Percentiles rank a stretch among this genome's conserved stretches.
These are phyloP conservation scores for Clarireedia monteithiana DNA, from an alignment of 2,329 filamentous ascomycete genomes.

Conservation along the genomic window DNA sequence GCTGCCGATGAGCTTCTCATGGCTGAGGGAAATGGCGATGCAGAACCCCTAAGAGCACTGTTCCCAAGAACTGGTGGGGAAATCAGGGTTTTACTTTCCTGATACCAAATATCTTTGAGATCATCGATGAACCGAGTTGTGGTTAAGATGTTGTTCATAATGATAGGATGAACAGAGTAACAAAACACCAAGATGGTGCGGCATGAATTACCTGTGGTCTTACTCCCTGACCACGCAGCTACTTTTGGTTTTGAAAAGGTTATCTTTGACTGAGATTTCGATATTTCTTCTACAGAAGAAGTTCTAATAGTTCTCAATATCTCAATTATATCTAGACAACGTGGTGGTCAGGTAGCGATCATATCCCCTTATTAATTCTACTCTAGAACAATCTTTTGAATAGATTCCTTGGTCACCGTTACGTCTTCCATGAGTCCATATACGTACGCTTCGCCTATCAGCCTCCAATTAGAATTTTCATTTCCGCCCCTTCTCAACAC, in stretches of 20 bases:
- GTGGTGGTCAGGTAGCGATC: too few relatives aligned
- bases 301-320: too few relatives aligned
- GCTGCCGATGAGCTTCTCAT: conserved; percentile 44
- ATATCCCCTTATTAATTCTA: too few relatives aligned
- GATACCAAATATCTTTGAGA: neutral
- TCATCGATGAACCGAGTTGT: neutral
- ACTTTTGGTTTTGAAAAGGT: neutral
- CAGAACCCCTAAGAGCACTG: conserved; percentile 22
- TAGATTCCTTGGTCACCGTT: too few relatives aligned
- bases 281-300: too few relatives aligned
- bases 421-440: conserved; percentile 2
- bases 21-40: conserved; percentile 19
- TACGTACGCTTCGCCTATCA: conserved; percentile 7
- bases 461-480: neutral
- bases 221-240: neutral
- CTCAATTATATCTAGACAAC: too few relatives aligned
- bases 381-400: too few relatives aligned
- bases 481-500: neutral
- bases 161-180: too few relatives aligned
- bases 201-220: too few relatives aligned
- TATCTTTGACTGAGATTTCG: too few relatives aligned
- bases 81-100: conserved; percentile 30
- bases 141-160: neutral
- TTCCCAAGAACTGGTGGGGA: conserved; percentile 31
- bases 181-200: too few relatives aligned